These are phyloP conservation scores for Endocalyx cinctus DNA, from an alignment of 2,329 filamentous ascomycete genomes.

Conservation along the genomic window DNA sequence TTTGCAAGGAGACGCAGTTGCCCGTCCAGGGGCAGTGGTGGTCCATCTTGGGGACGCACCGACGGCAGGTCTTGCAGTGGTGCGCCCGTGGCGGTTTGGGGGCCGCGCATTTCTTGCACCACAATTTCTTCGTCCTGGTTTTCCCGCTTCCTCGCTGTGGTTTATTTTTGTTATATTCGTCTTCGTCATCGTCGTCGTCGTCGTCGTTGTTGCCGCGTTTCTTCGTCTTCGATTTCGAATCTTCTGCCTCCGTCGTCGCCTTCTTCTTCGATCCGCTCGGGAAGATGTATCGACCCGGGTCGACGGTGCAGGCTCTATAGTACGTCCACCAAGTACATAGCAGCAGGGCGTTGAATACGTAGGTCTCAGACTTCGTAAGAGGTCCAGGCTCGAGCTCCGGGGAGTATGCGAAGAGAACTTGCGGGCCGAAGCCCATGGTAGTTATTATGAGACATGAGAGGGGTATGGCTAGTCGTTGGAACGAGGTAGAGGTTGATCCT, in stretches of 20 bases:
- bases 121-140: slow-evolving; percentile 34
- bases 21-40: slow-evolving; percentile 83
- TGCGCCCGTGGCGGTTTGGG: slow-evolving; percentile 74
- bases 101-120: slow-evolving; percentile 72
- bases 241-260: background rate
- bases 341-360: slow-evolving; percentile 63
- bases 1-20: slow-evolving; percentile 79
- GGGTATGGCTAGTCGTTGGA: slow-evolving; percentile 62
- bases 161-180: slow-evolving; percentile 5
- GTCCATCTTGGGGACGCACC: slow-evolving; percentile 78
- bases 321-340: slow-evolving; percentile 65
- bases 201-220: slow-evolving; percentile 16
- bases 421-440: slow-evolving; percentile 69
- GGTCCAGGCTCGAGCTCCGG: slow-evolving; percentile 57
- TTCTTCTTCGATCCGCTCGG: slow-evolving; percentile 12
- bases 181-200: slow-evolving; percentile 20
- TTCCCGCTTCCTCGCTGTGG: slow-evolving; percentile 2
- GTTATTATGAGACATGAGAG: slow-evolving; percentile 60
- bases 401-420: slow-evolving; percentile 62
- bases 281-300: slow-evolving; percentile 53
- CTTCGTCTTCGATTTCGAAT: slow-evolving; percentile 20
- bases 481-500: slow-evolving; percentile 22
- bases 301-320: slow-evolving; percentile 52
- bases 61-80: slow-evolving; percentile 72
- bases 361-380: slow-evolving; percentile 49